Percentiles rank a stretch among this genome's conserved stretches.
phyloP scores from a whole-genome alignment of 2,329 filamentous ascomycete genomes.

The Botrytis tulipae region DNA sequence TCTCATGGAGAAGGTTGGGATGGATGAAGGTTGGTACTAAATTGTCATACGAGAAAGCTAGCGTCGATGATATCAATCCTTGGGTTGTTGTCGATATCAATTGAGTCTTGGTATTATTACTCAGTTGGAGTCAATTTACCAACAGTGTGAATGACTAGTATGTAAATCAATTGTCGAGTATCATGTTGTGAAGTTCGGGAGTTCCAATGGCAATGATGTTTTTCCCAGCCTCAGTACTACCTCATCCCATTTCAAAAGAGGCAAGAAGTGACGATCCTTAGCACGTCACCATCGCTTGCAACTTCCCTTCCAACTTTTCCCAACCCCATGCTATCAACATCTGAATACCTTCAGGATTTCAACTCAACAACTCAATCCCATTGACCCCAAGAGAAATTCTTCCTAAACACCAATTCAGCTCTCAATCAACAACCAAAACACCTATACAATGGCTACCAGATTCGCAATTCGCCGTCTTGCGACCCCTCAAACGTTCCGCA shows the following conservation, averaged over 20 bases:
- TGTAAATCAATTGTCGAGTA: not conserved
- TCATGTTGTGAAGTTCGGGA: not conserved
- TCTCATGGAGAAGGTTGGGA: not conserved
- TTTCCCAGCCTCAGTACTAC: not conserved
- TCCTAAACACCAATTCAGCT: not conserved
- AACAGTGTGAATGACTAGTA: not conserved
- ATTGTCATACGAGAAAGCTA: not conserved
- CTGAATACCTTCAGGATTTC: not conserved
- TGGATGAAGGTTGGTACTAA: not conserved
- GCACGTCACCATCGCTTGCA: conserved; percentile 1
- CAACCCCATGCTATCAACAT: not conserved
- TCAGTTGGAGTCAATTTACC: not conserved
- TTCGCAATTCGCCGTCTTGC: conserved; percentile 29
- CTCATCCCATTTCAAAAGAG: not conserved
- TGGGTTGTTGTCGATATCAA: not conserved
- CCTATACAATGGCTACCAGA: conserved; percentile 32
- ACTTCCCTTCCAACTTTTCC: conserved; percentile 9
- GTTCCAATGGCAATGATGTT: not conserved
- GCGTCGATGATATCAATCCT: not conserved
- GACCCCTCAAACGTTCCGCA: conserved; percentile 24
- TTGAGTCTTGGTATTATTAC: not conserved
- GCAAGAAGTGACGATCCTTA: conserved; percentile 13
- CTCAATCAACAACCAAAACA: not conserved
- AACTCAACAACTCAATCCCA: not conserved
- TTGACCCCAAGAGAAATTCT: too few species aligned